Evolutionary conservation across 345 rosid genomes (phyloP).

Genomic region (Theobroma cacao): DNA sequence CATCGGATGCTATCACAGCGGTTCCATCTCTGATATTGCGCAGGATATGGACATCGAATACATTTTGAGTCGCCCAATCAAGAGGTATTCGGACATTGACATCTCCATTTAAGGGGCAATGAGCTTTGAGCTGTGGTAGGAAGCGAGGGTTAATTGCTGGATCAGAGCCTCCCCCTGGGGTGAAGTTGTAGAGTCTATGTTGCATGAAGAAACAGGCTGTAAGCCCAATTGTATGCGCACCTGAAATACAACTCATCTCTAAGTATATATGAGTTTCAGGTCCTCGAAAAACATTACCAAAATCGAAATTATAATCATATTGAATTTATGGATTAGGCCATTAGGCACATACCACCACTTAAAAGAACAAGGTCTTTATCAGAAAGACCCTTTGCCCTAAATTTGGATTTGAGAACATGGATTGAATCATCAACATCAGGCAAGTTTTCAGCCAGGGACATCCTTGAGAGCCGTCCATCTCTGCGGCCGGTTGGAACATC

Average conservation of each 20-base stretch:
- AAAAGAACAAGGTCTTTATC: constrained; percentile 48
- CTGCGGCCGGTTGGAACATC: constrained; percentile 62
- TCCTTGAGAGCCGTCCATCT: constrained; percentile 50
- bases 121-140: constrained; percentile 25
- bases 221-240: constrained; percentile 56
- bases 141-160: constrained; percentile 30
- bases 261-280: background rate
- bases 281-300: background rate
- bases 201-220: constrained; percentile 57
- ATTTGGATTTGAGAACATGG: constrained; percentile 34
- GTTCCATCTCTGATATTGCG: constrained; percentile 33
- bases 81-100: constrained; percentile 32
- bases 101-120: constrained; percentile 26
- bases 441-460: constrained; percentile 29
- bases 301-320: background rate
- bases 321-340: background rate
- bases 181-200: constrained; percentile 42
- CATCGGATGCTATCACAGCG: constrained; percentile 50
- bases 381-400: constrained; percentile 44
- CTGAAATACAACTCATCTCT: constrained; percentile 14
- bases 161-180: constrained; percentile 37
- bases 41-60: constrained; percentile 44
- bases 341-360: constrained; percentile 37
- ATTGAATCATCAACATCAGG: constrained; percentile 43
- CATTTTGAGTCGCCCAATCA: constrained; percentile 37